Conservation (phyloP, 1,284 basidiomycete species). For the Heterobasidion annosum region DNA sequence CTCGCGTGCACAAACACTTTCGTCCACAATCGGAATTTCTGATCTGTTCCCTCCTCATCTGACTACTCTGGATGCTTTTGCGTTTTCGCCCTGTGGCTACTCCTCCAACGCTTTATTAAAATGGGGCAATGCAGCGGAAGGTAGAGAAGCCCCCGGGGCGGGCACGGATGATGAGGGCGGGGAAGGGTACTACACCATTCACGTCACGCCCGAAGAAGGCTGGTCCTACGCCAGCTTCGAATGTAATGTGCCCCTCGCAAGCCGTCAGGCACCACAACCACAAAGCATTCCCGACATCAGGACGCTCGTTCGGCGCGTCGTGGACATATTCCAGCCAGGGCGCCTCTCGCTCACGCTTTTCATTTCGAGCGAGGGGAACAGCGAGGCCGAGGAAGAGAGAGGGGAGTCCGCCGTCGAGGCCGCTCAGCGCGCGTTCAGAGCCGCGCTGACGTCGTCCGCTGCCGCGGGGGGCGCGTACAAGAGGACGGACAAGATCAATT, state of each 20-base stretch:
- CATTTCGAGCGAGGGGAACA: constrained; percentile 62
- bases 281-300: constrained; percentile 62
- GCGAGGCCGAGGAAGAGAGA: constrained; percentile 37
- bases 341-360: constrained; percentile 88
- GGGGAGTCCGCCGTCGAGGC: constrained; percentile 50
- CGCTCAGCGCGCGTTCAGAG: constrained; percentile 62
- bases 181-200: constrained; percentile 97
- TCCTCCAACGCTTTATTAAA: constrained; percentile 89
- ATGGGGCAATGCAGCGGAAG: constrained; percentile 33
- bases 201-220: constrained; percentile 96
- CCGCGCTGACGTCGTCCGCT: constrained; percentile 32
- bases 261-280: constrained; percentile 22
- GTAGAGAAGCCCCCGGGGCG: constrained; percentile 13
- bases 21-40: constrained; percentile 73
- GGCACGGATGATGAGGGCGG: constrained; percentile 20
- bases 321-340: constrained; percentile 89
- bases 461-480: constrained; percentile 33
- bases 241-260: constrained; percentile 85
- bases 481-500: constrained; percentile 94
- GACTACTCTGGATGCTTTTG: constrained; percentile 87
- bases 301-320: constrained; percentile 80
- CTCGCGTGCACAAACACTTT: constrained; percentile 60
- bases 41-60: constrained; percentile 73
- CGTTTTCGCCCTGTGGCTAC: constrained; percentile 95
- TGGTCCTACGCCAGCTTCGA: constrained; percentile 99